phyloP scores from a whole-genome alignment of 2,329 filamentous ascomycete species.

The Aureobasidium leucospermi region DNA sequence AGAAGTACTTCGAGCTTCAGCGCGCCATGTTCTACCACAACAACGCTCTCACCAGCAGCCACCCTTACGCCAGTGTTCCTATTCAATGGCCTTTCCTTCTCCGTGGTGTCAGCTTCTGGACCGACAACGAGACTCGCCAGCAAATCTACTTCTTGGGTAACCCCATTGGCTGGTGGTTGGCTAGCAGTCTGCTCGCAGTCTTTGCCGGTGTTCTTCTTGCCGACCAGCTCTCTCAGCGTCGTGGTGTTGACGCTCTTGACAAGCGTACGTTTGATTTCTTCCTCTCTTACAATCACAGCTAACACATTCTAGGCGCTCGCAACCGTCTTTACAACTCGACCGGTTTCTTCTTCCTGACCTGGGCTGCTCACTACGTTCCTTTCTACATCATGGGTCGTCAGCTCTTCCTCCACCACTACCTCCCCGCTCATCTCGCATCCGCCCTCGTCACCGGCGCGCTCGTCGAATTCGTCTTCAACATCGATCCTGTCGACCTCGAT shows the following conservation, averaged over 20 bases:
- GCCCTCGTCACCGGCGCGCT: constrained; percentile 83
- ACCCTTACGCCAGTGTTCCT: constrained; percentile 89
- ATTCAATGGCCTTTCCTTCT: constrained; percentile 98
- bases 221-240: constrained; percentile 86
- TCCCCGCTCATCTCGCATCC: constrained; percentile 88
- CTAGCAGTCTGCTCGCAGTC: constrained; percentile 84
- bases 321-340: constrained; percentile 96
- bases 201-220: constrained; percentile 87
- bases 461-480: constrained; percentile 92
- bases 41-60: constrained; percentile 92
- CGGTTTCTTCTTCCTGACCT: constrained; percentile 97
- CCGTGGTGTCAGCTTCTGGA: constrained; percentile 98
- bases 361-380: constrained; percentile 94
- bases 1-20: constrained; percentile 94
- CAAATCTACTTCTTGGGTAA: constrained; percentile 99
- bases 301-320: constrained; percentile 59
- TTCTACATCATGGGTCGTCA: constrained; percentile 98
- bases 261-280: constrained; percentile 61
- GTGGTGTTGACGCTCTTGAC: constrained; percentile 88
- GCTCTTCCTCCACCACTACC: constrained; percentile 95
- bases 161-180: constrained; percentile 94
- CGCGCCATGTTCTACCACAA: constrained; percentile 99
- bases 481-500: constrained; percentile 61
- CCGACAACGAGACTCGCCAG: constrained; percentile 84
- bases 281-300: constrained; percentile 24